Base-by-base conservation (phyloP, 1,284 basidiomycete genomes). In the Fomitopsis pinicola region DNA sequence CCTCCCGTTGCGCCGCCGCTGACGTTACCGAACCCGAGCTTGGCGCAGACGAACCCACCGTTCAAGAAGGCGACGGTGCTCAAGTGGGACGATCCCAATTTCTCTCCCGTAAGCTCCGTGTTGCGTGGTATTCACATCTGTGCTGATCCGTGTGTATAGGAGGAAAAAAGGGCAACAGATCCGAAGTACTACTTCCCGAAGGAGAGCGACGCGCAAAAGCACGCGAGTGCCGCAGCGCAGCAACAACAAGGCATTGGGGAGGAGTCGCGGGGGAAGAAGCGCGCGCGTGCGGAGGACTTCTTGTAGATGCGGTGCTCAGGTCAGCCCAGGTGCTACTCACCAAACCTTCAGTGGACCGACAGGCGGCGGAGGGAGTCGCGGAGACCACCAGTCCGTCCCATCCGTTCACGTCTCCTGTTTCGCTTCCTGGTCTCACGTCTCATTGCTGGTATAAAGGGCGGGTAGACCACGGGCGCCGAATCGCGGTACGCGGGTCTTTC, bases 11-110 rank as follows among this genome's bases (percentile, higher is more conserved):
- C 66, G 1, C 66, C 70, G 17, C 64, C 65, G 60, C 78, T 86
- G 17, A 80, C 76, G 15, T 72, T 89, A 62, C 86, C 89, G 10
- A 80, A 87, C 71, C 77, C 82, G 36, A 72, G 80, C 26, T 69
- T 87, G 65, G 77, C 80, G 50, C 87, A 92, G 75, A 85, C 80
- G 38, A 88, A 89, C 69, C 82, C 86, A 8, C 79, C 84, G 2
- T 86, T 91, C 71, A 94, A 93, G 80, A 91, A 92, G 71, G 78
- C 81, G 10, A 92, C 89, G 6, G 79, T 83, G n/a, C 77, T 94
- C 55, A 89, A 92, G 71, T 92, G 87, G 73, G 74, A 78, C 22
- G 88, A 94, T 69, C 77, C 90, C 0, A 92, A 94, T 68, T 92
- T 91, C 69, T 87, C 84, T 63, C 85, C 88, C 10, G 89, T 91